Percentiles rank a stretch among this genome's conserved stretches.
Conservation (phyloP, 1,284 basidiomycete genomes). For the Cutaneotrichosporon cavernicola region DNA sequence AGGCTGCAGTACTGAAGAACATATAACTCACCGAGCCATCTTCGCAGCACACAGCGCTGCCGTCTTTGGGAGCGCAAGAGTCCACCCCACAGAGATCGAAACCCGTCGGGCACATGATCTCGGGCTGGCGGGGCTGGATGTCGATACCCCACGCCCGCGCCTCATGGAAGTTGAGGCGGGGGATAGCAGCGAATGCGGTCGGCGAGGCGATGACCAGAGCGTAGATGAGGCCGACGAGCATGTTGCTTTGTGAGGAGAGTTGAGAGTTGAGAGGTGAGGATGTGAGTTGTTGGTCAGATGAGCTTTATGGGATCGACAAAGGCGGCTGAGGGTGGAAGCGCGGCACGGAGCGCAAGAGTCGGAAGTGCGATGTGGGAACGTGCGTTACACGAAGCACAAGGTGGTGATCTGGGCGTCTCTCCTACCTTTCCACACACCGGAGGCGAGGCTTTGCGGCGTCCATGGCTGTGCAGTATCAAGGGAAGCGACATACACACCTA, state of each 20-base stretch:
- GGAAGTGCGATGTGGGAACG: no score
- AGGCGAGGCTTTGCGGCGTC: no score
- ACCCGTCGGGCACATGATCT: not conserved
- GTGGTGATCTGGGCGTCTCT: no score
- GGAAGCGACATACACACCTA: no score
- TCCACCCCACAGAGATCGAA: not conserved
- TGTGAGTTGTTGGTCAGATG: no score
- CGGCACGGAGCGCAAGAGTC: no score
- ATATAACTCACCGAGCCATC: not conserved
- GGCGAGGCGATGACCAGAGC: not conserved
- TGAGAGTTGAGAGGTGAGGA: no score
- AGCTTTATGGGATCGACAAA: no score
- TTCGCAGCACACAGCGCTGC: not conserved
- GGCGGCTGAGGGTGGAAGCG: no score
- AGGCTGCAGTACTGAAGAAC: not conserved
- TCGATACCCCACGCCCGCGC: not conserved
- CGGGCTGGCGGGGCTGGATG: not conserved
- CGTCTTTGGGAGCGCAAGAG: not conserved
- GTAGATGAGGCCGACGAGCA: not conserved
- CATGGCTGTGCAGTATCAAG: no score
- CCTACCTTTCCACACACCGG: no score
- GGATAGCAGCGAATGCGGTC: not conserved
- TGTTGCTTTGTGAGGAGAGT: not conserved
- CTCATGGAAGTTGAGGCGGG: not conserved
- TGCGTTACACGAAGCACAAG: no score